Base-by-base conservation (phyloP, 805 yeast species). In the Osmozyma mogii region DNA sequence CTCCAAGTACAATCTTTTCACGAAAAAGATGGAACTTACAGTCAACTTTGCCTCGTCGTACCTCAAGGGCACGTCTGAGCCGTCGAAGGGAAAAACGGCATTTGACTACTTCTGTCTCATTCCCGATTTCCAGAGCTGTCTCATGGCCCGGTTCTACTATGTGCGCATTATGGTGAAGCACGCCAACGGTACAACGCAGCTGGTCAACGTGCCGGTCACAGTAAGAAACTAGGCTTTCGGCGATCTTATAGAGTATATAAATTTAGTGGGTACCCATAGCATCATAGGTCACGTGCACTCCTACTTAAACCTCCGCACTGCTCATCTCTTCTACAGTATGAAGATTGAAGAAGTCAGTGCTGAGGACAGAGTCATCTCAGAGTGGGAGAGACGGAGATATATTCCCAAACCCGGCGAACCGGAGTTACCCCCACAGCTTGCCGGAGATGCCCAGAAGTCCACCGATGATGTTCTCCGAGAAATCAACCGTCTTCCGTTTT, bases 401-500 rank as follows among this genome's bases (percentile, higher is more conserved):
- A 47, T 55, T 1, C 69, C 70, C 22, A 59, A 57, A 31, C 63
- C 65, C 1, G 78, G 76, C 10, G 85, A 80, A 38, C 92, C 94
- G 4, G 75, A 56, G 4, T 55, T 84, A 26, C 95, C 95, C 1
- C 94, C 95, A 3, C 94, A 84, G 50, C 62, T 84, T n/a, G 62
- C 79, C 0, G 78, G 78, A 36, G 45, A 67, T 23, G 60, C 74
- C 1, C 66, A 72, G 32, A 82, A 82, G 46, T 57, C 84, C 2
- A 65, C 81, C 0, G 94, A 82, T 34, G 88, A 87, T 38, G 76
- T 87, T 14, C 65, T 84, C 60, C 59, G 63, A 11, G 95, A 85
- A 42, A 59, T 92, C 47, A 85, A 85, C 50, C 68, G 83, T 45
- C 59, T 85, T 51, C 98, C 98, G 6, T 82, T 92, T 44, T 92